These are phyloP conservation scores for Xylaria palmicola DNA, from an alignment of 495 filamentous ascomycete genomes.

Conservation along the genomic window DNA sequence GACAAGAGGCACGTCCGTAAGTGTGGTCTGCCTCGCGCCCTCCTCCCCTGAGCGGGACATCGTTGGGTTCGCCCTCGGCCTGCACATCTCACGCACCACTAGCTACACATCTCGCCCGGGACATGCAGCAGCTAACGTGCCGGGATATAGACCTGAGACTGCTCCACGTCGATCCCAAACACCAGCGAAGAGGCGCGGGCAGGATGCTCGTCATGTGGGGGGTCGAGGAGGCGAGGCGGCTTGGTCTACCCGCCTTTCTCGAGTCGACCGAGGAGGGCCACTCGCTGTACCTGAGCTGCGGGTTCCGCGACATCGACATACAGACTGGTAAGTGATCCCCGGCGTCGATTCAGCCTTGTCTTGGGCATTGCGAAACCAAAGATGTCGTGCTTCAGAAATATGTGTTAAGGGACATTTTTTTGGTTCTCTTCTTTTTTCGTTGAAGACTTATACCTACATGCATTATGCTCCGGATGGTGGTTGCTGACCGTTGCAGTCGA, in stretches of 20 bases:
- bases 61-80: too few species aligned
- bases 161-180: slow-evolving; percentile 27
- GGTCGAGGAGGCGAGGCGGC: slow-evolving; percentile 23
- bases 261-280: slow-evolving; percentile 28
- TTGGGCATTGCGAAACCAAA: neutral
- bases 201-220: slow-evolving; percentile 24
- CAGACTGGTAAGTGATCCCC: neutral
- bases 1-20: slow-evolving; percentile 25
- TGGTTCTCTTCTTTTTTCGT: neutral
- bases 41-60: neutral
- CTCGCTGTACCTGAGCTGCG: slow-evolving; percentile 29
- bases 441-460: neutral
- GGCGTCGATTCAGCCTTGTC: neutral
- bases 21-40: too few species aligned
- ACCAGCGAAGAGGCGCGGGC: slow-evolving; percentile 25
- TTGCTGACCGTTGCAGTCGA: neutral
- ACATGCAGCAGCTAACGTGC: too few species aligned
- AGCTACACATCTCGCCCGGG: too few species aligned
- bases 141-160: slow-evolving; percentile 26
- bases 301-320: slow-evolving; percentile 29
- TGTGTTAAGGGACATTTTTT: too few species aligned
- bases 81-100: too few species aligned
- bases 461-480: neutral
- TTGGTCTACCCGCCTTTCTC: slow-evolving; percentile 26
- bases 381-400: too few species aligned